phyloP scores from a whole-genome alignment of 106 monocot species.

The Dendrobium nobile region DNA sequence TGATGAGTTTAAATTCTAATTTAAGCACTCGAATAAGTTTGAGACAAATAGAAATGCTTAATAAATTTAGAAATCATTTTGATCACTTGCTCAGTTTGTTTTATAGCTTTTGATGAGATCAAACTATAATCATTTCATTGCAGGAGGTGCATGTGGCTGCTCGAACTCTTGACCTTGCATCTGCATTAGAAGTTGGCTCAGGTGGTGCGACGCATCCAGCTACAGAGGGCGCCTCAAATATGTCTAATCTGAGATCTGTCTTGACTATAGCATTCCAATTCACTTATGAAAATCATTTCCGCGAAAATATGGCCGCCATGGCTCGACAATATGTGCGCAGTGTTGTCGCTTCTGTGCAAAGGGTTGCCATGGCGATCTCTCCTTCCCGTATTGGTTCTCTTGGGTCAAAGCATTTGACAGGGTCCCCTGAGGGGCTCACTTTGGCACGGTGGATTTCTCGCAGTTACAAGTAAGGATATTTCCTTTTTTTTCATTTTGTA shows the following conservation, averaged over 20 bases:
- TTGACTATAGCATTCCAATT: conserved; percentile 93
- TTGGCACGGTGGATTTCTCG: conserved; percentile 77
- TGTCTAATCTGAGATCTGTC: conserved; percentile 49
- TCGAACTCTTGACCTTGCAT: conserved; percentile 84
- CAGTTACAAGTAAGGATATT: conserved; percentile 59
- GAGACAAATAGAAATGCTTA: no score
- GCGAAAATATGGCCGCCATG: conserved; percentile 75
- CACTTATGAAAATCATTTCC: conserved; percentile 69
- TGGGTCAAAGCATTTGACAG: conserved; percentile 33
- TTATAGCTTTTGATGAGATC: not conserved
- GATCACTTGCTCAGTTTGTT: no score
- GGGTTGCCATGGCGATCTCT: conserved; percentile 77
- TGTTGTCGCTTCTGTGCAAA: conserved; percentile 86
- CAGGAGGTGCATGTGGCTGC: conserved; percentile 2
- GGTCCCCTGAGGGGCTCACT: conserved; percentile 76
- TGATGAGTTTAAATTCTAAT: no score
- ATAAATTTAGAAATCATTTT: no score
- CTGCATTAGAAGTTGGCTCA: conserved; percentile 69
- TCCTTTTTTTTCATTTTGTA: not conserved
- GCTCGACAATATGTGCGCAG: conserved; percentile 83
- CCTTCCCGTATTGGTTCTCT: conserved; percentile 39
- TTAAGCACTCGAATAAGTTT: no score
- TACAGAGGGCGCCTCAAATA: not conserved
- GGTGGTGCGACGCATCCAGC: conserved; percentile 15
- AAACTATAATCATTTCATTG: not conserved